Evolutionary conservation across 805 yeast genomes (phyloP), one percentile per base, ranked within the genome.

Genomic region (Yamadazyma akitaensis): DNA sequence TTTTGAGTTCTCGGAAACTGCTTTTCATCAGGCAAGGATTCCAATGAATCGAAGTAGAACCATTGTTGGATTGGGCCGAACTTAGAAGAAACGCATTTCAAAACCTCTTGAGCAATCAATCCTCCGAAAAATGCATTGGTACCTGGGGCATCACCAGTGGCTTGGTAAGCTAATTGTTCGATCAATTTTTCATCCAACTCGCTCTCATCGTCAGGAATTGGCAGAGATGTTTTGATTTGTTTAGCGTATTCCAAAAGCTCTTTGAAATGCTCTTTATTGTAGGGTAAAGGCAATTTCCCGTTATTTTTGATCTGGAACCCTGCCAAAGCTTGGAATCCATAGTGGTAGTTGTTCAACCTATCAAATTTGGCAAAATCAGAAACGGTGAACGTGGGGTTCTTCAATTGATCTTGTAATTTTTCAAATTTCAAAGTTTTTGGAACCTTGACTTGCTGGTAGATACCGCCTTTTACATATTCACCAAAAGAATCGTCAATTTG

Each of bases 291-390:
- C 39, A 88, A 75, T 33, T 65, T 64, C 11, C 87, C 85, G 37
- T 75, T 69, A 63, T 88, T 80, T 55, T 72, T 75, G 25, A 75
- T 71, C 55, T 77, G 76, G 67, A 90, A 94, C 47, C 81, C 83
- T 47, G 87, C 84, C 47, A 94, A 73, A 3, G 96, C 97, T 67
- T 88, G 88, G 77, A 90, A 90, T 2, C 94, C 99, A 53, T 92
- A 68, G 64, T 94, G 99, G 53, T 86, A 79, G 69, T 88, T 96
- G 18, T 84, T 79, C 13, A 97, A 94, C 60, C 96, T 84, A 59
- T 89, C 97, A 56, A 92, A 85, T 67, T 94, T 94, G 49, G 97
- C 97, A 64, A 81, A 94, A 64, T 94, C 99, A 13, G 97, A 82
- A 51, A 77, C 75, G 34, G 87, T 62, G 58, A 71, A 85, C 60